These are phyloP conservation scores for Glarea lozoyensis DNA, from an alignment of 495 filamentous ascomycete genomes.

Conservation along the genomic window DNA sequence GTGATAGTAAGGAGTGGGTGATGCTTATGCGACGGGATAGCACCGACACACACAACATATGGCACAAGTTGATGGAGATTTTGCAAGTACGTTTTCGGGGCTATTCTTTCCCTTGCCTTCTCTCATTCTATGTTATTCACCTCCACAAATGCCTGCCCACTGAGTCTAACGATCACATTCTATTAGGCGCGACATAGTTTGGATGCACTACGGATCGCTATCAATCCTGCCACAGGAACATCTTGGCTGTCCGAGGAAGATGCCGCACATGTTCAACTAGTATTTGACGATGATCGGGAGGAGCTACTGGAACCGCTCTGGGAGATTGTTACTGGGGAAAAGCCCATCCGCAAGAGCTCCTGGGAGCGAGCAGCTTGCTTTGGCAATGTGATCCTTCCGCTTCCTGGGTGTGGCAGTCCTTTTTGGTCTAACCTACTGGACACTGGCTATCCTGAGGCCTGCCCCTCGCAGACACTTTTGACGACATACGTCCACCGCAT, in stretches of 20 bases:
- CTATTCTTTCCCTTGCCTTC: slow-evolving; percentile 18
- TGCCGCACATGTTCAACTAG: slow-evolving; percentile 24
- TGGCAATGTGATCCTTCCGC: slow-evolving; percentile 29
- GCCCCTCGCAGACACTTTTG: slow-evolving; percentile 22
- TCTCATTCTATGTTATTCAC: slow-evolving; percentile 11
- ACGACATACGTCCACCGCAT: slow-evolving; percentile 24
- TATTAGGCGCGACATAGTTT: slow-evolving; percentile 15
- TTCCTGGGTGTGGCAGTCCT: slow-evolving; percentile 28
- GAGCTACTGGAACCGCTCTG: slow-evolving; percentile 30
- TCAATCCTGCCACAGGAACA: slow-evolving; percentile 6
- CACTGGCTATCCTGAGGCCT: slow-evolving; percentile 18
- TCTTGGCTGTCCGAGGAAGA: slow-evolving; percentile 19
- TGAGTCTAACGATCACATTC: slow-evolving; percentile 13
- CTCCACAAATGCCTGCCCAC: slow-evolving; percentile 12
- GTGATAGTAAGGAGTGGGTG: slow-evolving; percentile 19
- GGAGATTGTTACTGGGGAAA: slow-evolving; percentile 23
- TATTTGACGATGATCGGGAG: slow-evolving; percentile 26
- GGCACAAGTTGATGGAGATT: slow-evolving; percentile 34
- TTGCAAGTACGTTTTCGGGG: slow-evolving; percentile 24
- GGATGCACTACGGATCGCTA: slow-evolving; percentile 26
- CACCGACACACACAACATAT: slow-evolving; percentile 21
- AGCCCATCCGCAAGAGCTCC: slow-evolving; percentile 19
- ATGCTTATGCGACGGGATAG: slow-evolving; percentile 32
- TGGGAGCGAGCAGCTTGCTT: slow-evolving; percentile 13
- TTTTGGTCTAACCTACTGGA: slow-evolving; percentile 24